Evolutionary conservation across 352 stramenopile genomes (phyloP).

Genomic region (Globisporangium alternatum): DNA sequence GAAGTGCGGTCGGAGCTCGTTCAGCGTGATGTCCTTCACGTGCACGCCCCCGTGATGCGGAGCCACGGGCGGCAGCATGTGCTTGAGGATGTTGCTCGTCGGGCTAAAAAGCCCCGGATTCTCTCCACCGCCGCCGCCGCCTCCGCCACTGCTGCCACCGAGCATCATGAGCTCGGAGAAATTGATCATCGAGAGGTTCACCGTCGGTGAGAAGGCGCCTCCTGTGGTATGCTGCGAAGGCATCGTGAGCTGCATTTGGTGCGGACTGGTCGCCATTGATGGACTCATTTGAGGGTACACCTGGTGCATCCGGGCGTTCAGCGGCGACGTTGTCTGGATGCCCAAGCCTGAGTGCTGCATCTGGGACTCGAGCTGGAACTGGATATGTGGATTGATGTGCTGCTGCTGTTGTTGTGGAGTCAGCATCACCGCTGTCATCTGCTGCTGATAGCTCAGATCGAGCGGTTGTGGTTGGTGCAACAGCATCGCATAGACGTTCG

Average conservation of each 20-base stretch:
- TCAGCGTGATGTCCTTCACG: constrained; percentile 77
- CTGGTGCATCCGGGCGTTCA: constrained; percentile 1
- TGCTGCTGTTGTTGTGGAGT: not conserved
- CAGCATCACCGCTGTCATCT: constrained; percentile 3
- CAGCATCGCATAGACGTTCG: constrained; percentile 13
- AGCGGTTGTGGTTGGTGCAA: constrained; percentile 9
- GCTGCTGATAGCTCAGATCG: constrained; percentile 13
- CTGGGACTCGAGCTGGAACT: constrained; percentile 2
- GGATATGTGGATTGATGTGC: constrained; percentile 2
- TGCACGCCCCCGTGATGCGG: constrained; percentile 27
- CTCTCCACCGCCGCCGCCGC: not conserved
- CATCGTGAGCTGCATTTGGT: not conserved
- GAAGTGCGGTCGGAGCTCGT: constrained; percentile 78
- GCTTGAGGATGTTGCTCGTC: constrained; percentile 32
- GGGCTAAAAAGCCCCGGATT: constrained; percentile 42
- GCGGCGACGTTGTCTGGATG: constrained; percentile 1
- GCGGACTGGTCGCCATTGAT: not conserved
- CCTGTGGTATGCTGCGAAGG: not conserved
- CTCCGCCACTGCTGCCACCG: constrained; percentile 6
- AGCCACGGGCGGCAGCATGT: constrained; percentile 40
- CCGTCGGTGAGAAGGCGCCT: constrained; percentile 20
- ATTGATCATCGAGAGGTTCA: constrained; percentile 22
- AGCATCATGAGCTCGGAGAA: constrained; percentile 50
- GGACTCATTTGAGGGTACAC: constrained; percentile 13
- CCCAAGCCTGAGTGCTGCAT: constrained; percentile 3